Conservation (phyloP, 352 stramenopile species). For the Globisporangium apiculatum region DNA sequence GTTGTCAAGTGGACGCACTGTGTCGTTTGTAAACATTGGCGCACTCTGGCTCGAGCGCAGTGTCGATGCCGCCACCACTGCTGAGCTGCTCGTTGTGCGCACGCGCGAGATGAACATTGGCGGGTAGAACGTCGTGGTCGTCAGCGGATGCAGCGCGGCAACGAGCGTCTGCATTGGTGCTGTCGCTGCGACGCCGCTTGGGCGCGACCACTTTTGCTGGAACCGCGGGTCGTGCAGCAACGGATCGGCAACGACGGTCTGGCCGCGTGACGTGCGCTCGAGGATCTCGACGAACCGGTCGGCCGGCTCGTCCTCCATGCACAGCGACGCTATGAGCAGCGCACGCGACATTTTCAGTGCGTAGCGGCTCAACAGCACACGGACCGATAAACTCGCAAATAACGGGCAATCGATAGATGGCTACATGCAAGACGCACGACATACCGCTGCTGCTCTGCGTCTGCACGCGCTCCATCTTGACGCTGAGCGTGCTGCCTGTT, state of each 20-base stretch:
- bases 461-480: slow-evolving; percentile 26
- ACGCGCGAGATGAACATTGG: slow-evolving; percentile 46
- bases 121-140: slow-evolving; percentile 50
- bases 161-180: slow-evolving; percentile 33
- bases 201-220: slow-evolving; percentile 49
- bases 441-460: slow-evolving; percentile 7
- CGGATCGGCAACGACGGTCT: slow-evolving; percentile 47
- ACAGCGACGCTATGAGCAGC: neutral
- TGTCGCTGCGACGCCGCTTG: slow-evolving; percentile 15
- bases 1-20: neutral
- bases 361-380: no score
- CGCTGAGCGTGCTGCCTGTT: slow-evolving; percentile 13
- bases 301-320: slow-evolving; percentile 15
- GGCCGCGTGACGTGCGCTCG: slow-evolving; percentile 35
- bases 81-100: slow-evolving; percentile 9
- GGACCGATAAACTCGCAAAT: no score
- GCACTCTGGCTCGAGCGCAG: slow-evolving; percentile 15
- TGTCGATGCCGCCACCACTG: neutral
- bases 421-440: slow-evolving; percentile 12
- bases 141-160: slow-evolving; percentile 29
- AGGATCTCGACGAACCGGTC: slow-evolving; percentile 59
- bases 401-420: neutral
- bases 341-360: neutral
- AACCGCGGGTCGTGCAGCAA: slow-evolving; percentile 48
- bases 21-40: slow-evolving; percentile 5